Evolutionary conservation across 1,284 basidiomycete genomes (phyloP).

Genomic region (Ceratobasidium theobromae): DNA sequence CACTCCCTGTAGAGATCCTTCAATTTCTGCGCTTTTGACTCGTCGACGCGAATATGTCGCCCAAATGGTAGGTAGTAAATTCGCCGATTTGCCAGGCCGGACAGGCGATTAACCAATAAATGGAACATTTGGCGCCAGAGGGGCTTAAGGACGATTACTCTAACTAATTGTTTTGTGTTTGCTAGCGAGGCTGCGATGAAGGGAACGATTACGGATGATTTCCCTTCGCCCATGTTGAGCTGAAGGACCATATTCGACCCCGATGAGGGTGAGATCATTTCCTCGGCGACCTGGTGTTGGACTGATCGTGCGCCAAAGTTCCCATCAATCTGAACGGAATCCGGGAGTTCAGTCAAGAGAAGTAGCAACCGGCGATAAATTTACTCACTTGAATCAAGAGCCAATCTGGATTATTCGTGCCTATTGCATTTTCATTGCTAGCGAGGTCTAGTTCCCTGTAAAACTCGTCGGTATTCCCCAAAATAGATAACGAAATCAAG

Average conservation of each 20-base stretch:
- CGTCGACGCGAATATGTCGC: slow-evolving; percentile 42
- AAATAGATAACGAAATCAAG: neutral
- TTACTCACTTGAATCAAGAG: slow-evolving; percentile 26
- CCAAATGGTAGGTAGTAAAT: slow-evolving; percentile 55
- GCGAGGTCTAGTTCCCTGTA: slow-evolving; percentile 5
- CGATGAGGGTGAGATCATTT: slow-evolving; percentile 52
- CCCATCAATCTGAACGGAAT: slow-evolving; percentile 49
- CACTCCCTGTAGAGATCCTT: slow-evolving; percentile 47
- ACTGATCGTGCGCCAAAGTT: slow-evolving; percentile 48
- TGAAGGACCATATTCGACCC: slow-evolving; percentile 48
- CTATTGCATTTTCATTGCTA: neutral
- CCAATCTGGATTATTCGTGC: neutral
- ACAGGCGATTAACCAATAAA: slow-evolving; percentile 49
- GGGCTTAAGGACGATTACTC: slow-evolving; percentile 52
- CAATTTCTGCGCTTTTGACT: slow-evolving; percentile 39
- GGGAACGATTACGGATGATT: slow-evolving; percentile 55
- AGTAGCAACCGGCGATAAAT: neutral
- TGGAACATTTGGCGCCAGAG: slow-evolving; percentile 52
- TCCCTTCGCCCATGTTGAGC: slow-evolving; percentile 63
- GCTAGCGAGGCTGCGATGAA: slow-evolving; percentile 48
- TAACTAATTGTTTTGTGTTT: slow-evolving; percentile 48
- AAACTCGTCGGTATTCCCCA: slow-evolving; percentile 1
- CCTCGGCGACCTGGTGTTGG: slow-evolving; percentile 47
- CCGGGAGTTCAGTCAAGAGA: neutral
- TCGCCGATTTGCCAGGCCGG: slow-evolving; percentile 50